Base-by-base conservation (phyloP, 2,329 filamentous ascomycete genomes). In the Alternaria brassicicola region DNA sequence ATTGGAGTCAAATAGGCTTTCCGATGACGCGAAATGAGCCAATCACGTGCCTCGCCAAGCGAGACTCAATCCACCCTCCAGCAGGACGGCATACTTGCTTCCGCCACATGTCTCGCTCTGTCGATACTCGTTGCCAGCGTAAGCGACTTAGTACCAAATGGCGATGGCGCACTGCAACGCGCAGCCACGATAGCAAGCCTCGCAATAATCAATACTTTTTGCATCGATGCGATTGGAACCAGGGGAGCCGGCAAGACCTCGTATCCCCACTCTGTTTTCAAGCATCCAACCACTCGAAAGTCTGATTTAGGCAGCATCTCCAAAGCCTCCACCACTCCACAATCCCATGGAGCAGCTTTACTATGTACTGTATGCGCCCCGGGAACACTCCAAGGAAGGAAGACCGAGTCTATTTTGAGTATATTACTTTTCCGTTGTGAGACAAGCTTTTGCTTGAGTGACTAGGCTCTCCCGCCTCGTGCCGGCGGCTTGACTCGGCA, bases 11-110 rank as follows among this genome's bases (percentile, higher is more conserved):
- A 46, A 28, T 31, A 17, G 43, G 43, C 43, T 31, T 55, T 35
- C 52, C 57, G 56, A 55, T 38, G 45, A 50, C 41, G 45, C n/a
- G 43, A 21, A n/a, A 38, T 25, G 42, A 23, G 58, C 59, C 59
- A 63, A 61, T 53, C 58, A 58, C 43, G 47, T 53, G 31, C 49
- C 38, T 50, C 41, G 52, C 56, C 47, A 59, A 64, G 57, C 60
- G 51, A 59, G 47, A 42, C 54, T 52, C 52, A 54, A 39, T 39
- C 59, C 28, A 42, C 48, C 8, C 36, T 31, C 35, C 17, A 38
- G 33, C 46, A 50, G 23, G 9, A 26, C 42, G 52, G 55, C 49
- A 61, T 43, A 43, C 33, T 49, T 57, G 47, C 53, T 46, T 54
- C 51, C 57, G 35, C 57, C 51, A 60, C 33, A 31, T n/a, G 45